These are phyloP conservation scores for Arthrinium phaeospermum DNA, from an alignment of 2,329 filamentous ascomycete species.

Conservation along the genomic window DNA sequence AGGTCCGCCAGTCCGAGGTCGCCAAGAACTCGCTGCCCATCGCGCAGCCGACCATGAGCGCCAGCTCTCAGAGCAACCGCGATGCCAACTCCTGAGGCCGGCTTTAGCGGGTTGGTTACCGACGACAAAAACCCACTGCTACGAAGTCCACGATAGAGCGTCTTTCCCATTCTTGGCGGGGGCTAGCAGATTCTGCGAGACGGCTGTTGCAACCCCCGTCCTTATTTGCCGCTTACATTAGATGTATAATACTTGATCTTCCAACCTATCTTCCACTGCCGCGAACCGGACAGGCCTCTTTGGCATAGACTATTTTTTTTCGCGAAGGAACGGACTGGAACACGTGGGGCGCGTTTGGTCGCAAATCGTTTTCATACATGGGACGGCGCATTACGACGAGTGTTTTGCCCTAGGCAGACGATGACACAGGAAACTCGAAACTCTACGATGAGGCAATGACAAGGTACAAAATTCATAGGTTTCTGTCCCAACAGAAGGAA, in stretches of 20 bases:
- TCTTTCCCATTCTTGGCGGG: slow-evolving; percentile 19
- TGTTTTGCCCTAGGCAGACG: neutral
- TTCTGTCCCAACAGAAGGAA: neutral
- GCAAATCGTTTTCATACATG: slow-evolving; percentile 15
- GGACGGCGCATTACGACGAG: slow-evolving; percentile 21
- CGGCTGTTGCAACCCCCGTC: slow-evolving; percentile 18
- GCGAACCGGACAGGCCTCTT: neutral
- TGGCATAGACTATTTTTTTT: slow-evolving; percentile 22
- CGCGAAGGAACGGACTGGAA: slow-evolving; percentile 13
- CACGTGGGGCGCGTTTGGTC: slow-evolving; percentile 15
- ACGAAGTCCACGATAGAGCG: slow-evolving; percentile 20
- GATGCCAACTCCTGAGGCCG: slow-evolving; percentile 73
- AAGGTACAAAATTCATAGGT: neutral
- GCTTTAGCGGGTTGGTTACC: slow-evolving; percentile 11
- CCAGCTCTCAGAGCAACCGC: slow-evolving; percentile 88
- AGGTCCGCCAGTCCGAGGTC: slow-evolving; percentile 77
- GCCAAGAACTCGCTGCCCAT: slow-evolving; percentile 72
- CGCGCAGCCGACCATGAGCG: slow-evolving; percentile 78
- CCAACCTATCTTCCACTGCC: slow-evolving; percentile 12
- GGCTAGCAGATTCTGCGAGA: slow-evolving; percentile 9
- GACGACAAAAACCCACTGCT: neutral
- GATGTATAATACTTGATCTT: slow-evolving; percentile 37
- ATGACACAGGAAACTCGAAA: slow-evolving; percentile 6
- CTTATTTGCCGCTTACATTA: slow-evolving; percentile 27
- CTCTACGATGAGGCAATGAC: slow-evolving; percentile 11